A percentile compares a stretch with the other conserved stretches of the same genome.
phyloP scores from a whole-genome alignment of 768 basidiomycete species.

The Suillus variegatus region DNA sequence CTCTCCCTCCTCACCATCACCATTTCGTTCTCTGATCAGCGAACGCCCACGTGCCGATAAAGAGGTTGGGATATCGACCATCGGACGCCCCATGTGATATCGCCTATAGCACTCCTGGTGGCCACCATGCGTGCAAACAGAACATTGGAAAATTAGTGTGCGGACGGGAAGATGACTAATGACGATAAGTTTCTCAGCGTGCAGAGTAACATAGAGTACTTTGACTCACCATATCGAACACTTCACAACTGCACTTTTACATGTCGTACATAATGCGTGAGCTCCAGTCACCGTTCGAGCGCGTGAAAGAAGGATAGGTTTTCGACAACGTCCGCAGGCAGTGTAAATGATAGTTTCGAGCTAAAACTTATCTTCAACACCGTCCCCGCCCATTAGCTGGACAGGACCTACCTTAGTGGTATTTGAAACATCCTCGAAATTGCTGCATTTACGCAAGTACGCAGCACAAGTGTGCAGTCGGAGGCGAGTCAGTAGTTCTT shows the following conservation, averaged over 20 bases:
- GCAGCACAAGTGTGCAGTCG: conserved; percentile 69
- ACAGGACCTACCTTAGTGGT: conserved; percentile 49
- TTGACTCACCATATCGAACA: conserved; percentile 75
- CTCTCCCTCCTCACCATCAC: conserved; percentile 17
- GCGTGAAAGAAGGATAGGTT: conserved; percentile 49
- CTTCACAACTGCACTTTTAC: conserved; percentile 45
- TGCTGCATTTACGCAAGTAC: conserved; percentile 69
- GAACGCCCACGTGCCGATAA: conserved; percentile 23
- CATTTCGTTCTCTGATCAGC: conserved; percentile 19
- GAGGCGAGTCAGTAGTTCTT: conserved; percentile 65
- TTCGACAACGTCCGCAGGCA: conserved; percentile 68
- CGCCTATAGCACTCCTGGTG: conserved; percentile 76
- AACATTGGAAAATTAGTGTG: conserved; percentile 69
- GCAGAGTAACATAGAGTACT: not conserved
- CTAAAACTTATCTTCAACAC: conserved; percentile 35
- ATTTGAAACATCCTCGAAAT: conserved; percentile 50
- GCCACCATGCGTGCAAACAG: conserved; percentile 78
- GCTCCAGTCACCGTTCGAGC: conserved; percentile 39
- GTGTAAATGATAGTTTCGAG: conserved; percentile 73
- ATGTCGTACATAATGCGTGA: conserved; percentile 58
- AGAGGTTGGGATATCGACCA: conserved; percentile 42
- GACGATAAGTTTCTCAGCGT: conserved; percentile 11
- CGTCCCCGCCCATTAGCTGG: not conserved
- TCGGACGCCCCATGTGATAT: conserved; percentile 63
- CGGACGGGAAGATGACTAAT: conserved; percentile 76